phyloP scores from a whole-genome alignment of 768 basidiomycete species.

The Suillus ampliporus region DNA sequence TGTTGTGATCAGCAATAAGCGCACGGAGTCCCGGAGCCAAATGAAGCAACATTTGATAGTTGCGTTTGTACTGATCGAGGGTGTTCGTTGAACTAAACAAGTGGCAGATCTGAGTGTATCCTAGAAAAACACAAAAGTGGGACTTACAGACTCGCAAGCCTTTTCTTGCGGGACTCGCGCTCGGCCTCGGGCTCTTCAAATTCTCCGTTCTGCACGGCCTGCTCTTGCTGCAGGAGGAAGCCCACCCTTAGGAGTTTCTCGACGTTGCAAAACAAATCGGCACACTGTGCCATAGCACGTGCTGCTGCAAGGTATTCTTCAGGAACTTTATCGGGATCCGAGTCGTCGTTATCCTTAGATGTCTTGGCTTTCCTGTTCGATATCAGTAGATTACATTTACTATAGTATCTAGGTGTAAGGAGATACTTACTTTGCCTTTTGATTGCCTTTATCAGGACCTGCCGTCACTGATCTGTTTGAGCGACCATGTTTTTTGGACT shows the following conservation, averaged over 20 bases:
- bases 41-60: constrained; percentile 5
- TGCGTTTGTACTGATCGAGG: neutral
- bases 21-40: neutral
- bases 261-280: neutral
- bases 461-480: too few species aligned
- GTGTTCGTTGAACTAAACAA: neutral
- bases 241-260: constrained; percentile 6
- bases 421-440: neutral
- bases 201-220: neutral
- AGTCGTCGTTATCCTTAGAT: neutral
- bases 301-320: neutral
- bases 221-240: neutral
- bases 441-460: neutral
- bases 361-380: neutral
- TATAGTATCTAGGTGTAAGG: neutral
- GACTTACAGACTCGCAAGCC: constrained; percentile 2
- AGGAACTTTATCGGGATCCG: neutral
- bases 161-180: neutral
- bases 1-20: neutral
- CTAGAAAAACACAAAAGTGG: neutral
- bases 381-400: neutral
- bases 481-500: neutral
- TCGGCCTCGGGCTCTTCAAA: neutral
- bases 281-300: constrained; percentile 1
- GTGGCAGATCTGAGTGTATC: neutral